Evolutionary conservation across 768 basidiomycete genomes (phyloP).

Genomic region (Suillus bovinus): DNA sequence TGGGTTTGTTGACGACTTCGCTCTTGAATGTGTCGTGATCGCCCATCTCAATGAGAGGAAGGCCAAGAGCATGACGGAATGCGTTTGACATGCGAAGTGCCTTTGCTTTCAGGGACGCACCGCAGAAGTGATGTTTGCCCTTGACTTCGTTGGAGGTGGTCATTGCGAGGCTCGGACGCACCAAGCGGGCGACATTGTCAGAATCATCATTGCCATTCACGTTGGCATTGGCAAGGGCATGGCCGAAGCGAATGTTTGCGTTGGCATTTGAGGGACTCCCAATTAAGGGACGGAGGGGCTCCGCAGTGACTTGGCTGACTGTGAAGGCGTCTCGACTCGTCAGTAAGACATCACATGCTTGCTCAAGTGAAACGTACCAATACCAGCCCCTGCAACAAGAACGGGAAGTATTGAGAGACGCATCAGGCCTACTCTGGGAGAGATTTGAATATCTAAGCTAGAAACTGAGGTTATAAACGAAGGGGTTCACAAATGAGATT

Average conservation of each 20-base stretch:
- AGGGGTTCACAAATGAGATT: not conserved
- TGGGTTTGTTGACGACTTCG: conserved; percentile 12
- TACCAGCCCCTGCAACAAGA: conserved; percentile 37
- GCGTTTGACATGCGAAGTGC: conserved; percentile 52
- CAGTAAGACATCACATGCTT: not conserved
- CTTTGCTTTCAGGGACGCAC: conserved; percentile 45
- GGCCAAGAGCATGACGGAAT: conserved; percentile 56
- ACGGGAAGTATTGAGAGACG: conserved; percentile 38
- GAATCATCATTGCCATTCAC: conserved; percentile 25
- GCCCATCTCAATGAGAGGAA: conserved; percentile 44
- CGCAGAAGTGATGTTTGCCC: conserved; percentile 30
- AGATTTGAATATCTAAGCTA: not conserved
- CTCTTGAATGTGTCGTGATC: conserved; percentile 12
- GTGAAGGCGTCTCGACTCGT: conserved; percentile 6
- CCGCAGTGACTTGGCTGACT: conserved; percentile 43
- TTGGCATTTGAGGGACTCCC: conserved; percentile 29
- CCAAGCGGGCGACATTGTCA: conserved; percentile 24
- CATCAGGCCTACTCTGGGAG: conserved; percentile 26
- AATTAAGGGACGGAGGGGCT: conserved; percentile 50
- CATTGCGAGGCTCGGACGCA: conserved; percentile 17
- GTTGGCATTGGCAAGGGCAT: conserved; percentile 35
- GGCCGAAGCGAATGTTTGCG: conserved; percentile 40
- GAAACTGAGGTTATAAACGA: not conserved
- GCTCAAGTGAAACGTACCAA: conserved; percentile 25
- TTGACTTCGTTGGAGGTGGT: conserved; percentile 14